phyloP scores from a whole-genome alignment of 2,329 filamentous ascomycete species.

The Phialemonium atrogriseum region DNA sequence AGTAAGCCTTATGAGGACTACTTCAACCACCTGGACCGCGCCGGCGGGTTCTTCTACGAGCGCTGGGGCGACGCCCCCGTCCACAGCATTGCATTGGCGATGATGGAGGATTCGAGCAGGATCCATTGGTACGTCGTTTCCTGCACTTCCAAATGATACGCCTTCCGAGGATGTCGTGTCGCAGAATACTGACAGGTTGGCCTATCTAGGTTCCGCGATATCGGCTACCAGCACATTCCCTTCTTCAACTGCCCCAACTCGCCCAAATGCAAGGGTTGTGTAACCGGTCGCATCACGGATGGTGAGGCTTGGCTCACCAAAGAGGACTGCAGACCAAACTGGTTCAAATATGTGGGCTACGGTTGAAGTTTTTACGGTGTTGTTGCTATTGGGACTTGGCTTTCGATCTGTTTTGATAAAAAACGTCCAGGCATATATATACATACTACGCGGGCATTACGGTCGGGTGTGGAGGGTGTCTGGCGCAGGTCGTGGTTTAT shows the following conservation, averaged over 20 bases:
- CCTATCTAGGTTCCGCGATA: constrained; percentile 85
- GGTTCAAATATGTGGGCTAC: constrained; percentile 94
- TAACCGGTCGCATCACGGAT: constrained; percentile 80
- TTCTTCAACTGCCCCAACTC: constrained; percentile 99
- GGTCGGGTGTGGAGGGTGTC: too few relatives aligned
- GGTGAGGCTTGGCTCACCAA: constrained; percentile 77
- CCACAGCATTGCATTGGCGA: constrained; percentile 82
- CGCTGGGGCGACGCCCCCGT: constrained; percentile 97
- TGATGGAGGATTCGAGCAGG: constrained; percentile 85
- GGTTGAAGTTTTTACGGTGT: too few relatives aligned
- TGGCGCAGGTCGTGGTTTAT: too few relatives aligned
- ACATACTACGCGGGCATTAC: too few relatives aligned
- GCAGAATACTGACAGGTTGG: constrained; percentile 13
- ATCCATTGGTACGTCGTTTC: constrained; percentile 77
- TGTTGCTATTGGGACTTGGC: too few relatives aligned
- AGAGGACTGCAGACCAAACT: constrained; percentile 91
- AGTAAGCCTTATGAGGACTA: constrained; percentile 88
- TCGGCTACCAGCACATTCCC: constrained; percentile 95
- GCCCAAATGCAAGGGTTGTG: constrained; percentile 82
- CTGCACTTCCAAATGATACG: too few relatives aligned
- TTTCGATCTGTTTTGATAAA: too few relatives aligned
- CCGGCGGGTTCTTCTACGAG: constrained; percentile 97
- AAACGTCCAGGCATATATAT: too few relatives aligned
- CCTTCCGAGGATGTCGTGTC: too few relatives aligned
- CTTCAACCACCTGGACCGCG: constrained; percentile 88